A percentile compares a stretch with the other conserved stretches of the same genome.
phyloP scores from a whole-genome alignment of 495 filamentous ascomycete species.

The Melanomma pulvis-pyrius region DNA sequence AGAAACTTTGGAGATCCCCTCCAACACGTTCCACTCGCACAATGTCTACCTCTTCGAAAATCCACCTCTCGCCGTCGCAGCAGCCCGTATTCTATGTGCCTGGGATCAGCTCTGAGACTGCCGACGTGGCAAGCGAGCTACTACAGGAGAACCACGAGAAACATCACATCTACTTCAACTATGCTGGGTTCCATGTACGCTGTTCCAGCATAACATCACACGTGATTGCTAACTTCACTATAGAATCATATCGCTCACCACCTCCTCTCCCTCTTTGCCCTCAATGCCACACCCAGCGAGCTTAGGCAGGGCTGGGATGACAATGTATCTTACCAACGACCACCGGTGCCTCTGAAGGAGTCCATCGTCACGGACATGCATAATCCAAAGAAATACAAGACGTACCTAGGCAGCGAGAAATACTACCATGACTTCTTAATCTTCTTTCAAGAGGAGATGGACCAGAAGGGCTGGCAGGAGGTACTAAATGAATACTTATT shows the following conservation, averaged over 20 bases:
- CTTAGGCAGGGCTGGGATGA: background rate
- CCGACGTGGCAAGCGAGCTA: background rate
- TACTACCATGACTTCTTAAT: slow-evolving; percentile 7
- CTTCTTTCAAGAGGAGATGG: slow-evolving; percentile 15
- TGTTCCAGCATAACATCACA: background rate
- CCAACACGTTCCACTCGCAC: too few relatives aligned
- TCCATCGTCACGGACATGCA: background rate
- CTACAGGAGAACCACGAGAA: slow-evolving; percentile 2
- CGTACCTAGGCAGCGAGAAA: background rate
- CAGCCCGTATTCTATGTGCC: too few relatives aligned
- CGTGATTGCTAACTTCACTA: background rate
- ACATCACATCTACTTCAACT: background rate
- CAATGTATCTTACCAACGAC: slow-evolving; percentile 8
- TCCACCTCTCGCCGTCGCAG: too few relatives aligned
- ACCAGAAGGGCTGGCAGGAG: background rate
- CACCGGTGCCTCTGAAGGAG: background rate
- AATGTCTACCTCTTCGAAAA: too few relatives aligned
- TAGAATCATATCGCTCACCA: slow-evolving; percentile 20
- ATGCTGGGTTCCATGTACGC: background rate
- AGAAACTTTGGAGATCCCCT: too few relatives aligned
- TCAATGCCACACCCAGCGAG: background rate
- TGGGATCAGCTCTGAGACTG: too few relatives aligned
- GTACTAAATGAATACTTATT: slow-evolving; percentile 13
- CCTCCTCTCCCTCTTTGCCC: slow-evolving; percentile 8
- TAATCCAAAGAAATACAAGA: background rate